Evolutionary conservation across 2,329 filamentous ascomycete genomes (phyloP).

Genomic region (Fonsecaea pedrosoi): DNA sequence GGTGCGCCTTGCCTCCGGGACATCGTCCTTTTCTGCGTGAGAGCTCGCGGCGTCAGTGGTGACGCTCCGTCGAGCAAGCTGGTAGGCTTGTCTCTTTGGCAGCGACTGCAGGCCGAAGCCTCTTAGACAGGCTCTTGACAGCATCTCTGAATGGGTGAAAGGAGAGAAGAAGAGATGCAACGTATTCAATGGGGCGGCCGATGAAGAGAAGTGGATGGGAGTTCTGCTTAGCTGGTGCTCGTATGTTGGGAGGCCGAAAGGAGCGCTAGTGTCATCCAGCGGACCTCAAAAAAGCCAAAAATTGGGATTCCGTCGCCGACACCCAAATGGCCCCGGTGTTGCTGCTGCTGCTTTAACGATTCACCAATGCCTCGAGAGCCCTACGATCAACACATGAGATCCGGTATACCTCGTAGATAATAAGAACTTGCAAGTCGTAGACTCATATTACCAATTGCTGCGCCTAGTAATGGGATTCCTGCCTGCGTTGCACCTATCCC

Average conservation of each 20-base stretch:
- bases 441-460: constrained; percentile 16
- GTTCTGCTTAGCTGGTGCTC: constrained; percentile 20
- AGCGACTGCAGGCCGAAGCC: constrained; percentile 43
- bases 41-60: constrained; percentile 95
- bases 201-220: constrained; percentile 19
- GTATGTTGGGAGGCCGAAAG: constrained; percentile 34
- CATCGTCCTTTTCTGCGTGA: constrained; percentile 79
- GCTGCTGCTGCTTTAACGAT: not conserved
- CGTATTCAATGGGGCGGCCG: constrained; percentile 9
- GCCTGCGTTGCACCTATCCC: constrained; percentile 12
- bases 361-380: not conserved
- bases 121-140: constrained; percentile 39
- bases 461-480: constrained; percentile 2
- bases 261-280: constrained; percentile 22
- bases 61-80: constrained; percentile 72
- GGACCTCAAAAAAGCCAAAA: constrained; percentile 13
- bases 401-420: not conserved
- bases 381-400: not conserved
- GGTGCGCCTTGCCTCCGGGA: constrained; percentile 67
- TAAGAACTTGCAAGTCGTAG: not conserved
- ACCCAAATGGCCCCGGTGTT: not conserved
- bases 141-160: constrained; percentile 31
- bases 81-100: constrained; percentile 52
- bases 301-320: constrained; percentile 6
- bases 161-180: constrained; percentile 20